These are phyloP conservation scores for Yarrowia galli DNA, from an alignment of 1,139 yeast species.

Conservation along the genomic window DNA sequence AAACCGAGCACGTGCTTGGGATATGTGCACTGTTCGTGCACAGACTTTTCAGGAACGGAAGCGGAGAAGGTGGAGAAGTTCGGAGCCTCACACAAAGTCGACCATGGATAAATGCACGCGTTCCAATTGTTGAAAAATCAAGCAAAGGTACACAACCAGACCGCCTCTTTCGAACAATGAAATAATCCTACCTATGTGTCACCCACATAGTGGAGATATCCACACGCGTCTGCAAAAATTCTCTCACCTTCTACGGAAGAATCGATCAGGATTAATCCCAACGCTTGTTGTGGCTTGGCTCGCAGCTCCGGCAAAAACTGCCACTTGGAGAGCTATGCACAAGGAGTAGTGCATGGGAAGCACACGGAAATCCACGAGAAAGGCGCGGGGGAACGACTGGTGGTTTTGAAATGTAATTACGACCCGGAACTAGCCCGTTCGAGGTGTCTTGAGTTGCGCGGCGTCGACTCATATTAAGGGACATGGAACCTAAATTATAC, in stretches of 20 bases:
- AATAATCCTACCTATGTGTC: no score
- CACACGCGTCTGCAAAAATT: neutral
- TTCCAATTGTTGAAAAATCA: no score
- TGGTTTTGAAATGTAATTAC: neutral
- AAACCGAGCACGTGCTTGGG: slow-evolving; percentile 24
- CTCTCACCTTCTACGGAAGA: slow-evolving; percentile 6
- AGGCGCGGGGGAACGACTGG: neutral
- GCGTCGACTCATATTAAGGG: neutral
- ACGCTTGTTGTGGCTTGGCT: slow-evolving; percentile 20
- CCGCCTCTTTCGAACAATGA: neutral
- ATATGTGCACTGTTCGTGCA: neutral
- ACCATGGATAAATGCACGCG: neutral
- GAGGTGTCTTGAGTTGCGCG: neutral
- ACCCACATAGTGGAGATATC: neutral
- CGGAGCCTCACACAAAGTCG: no score
- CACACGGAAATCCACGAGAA: no score
- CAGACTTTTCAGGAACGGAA: neutral
- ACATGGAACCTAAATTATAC: neutral
- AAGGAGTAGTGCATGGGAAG: neutral
- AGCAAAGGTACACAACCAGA: neutral
- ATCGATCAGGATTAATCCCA: neutral
- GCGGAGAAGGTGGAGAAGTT: slow-evolving; percentile 5
- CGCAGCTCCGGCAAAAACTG: neutral
- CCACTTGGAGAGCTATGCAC: slow-evolving; percentile 4
- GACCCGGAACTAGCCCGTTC: neutral